Conservation (phyloP, 345 rosid genomes). For the Theobroma cacao region DNA sequence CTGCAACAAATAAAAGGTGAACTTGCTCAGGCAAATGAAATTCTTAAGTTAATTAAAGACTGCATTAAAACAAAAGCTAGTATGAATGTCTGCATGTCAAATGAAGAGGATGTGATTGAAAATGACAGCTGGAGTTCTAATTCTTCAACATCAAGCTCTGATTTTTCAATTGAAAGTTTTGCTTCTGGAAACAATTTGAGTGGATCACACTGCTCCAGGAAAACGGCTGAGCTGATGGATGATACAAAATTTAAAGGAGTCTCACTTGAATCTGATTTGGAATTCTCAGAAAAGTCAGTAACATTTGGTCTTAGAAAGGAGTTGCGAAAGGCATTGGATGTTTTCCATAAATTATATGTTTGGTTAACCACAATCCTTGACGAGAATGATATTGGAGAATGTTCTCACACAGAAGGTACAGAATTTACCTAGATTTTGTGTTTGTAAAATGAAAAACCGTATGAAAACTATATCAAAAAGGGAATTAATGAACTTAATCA, state of each 20-base stretch:
- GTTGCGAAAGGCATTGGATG: constrained; percentile 32
- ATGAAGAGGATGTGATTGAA: constrained; percentile 39
- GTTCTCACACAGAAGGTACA: constrained; percentile 41
- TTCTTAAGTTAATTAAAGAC: constrained; percentile 32
- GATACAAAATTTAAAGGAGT: constrained; percentile 25
- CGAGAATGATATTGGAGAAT: constrained; percentile 28
- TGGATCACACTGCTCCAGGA: constrained; percentile 15
- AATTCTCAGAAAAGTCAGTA: constrained; percentile 24
- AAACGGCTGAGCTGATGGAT: constrained; percentile 18
- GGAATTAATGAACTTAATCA: constrained; percentile 18
- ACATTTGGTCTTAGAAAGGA: constrained; percentile 36
- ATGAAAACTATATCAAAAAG: constrained; percentile 12
- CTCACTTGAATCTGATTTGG: constrained; percentile 24
- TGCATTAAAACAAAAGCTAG: constrained; percentile 30
- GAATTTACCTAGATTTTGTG: constrained; percentile 16
- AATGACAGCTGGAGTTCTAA: constrained; percentile 46
- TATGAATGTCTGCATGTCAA: constrained; percentile 19
- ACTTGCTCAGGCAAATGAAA: constrained; percentile 36
- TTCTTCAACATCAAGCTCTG: constrained; percentile 54
- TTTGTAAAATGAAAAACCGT: constrained; percentile 6
- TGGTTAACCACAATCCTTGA: constrained; percentile 27
- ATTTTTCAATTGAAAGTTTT: constrained; percentile 37
- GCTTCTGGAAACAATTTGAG: constrained; percentile 22
- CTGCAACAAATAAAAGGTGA: constrained; percentile 43
- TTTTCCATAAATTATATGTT: constrained; percentile 36